phyloP scores from a whole-genome alignment of 768 basidiomycete genomes.

The Udeniomyces megalosporus region DNA sequence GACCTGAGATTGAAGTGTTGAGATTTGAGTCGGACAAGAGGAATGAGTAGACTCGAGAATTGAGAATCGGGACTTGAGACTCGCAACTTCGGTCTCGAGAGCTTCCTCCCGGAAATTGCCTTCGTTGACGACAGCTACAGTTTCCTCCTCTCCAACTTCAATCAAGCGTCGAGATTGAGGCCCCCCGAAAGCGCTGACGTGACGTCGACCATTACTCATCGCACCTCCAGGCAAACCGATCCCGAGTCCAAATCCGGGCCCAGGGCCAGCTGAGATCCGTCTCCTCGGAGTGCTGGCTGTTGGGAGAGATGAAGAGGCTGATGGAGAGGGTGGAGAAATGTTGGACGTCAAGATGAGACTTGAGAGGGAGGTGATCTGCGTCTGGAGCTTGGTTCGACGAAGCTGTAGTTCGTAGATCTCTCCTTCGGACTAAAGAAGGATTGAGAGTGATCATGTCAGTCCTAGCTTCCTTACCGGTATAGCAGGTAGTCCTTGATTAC shows the following conservation, averaged over 20 bases:
- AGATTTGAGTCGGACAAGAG: not conserved
- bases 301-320: not conserved
- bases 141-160: not conserved
- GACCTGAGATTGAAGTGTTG: not conserved
- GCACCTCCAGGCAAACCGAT: conserved; percentile 15
- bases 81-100: not conserved
- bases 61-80: not conserved
- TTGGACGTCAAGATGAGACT: not conserved
- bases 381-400: conserved; percentile 6
- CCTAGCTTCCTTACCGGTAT: too few species aligned
- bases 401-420: conserved; percentile 7
- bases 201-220: not conserved
- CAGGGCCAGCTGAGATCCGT: conserved; percentile 27
- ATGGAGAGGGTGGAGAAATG: not conserved
- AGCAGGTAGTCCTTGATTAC: too few species aligned
- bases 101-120: not conserved
- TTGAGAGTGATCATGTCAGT: too few species aligned
- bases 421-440: not conserved
- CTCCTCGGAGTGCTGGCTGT: conserved; percentile 19
- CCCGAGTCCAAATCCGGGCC: conserved; percentile 20
- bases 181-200: not conserved
- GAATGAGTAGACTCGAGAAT: not conserved
- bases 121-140: not conserved
- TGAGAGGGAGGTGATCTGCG: conserved; percentile 8
- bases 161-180: not conserved